Percentiles rank a stretch among this genome's conserved stretches.
Conservation (phyloP, 495 filamentous ascomycete species). For the Pyrenopolyporus hunteri region DNA sequence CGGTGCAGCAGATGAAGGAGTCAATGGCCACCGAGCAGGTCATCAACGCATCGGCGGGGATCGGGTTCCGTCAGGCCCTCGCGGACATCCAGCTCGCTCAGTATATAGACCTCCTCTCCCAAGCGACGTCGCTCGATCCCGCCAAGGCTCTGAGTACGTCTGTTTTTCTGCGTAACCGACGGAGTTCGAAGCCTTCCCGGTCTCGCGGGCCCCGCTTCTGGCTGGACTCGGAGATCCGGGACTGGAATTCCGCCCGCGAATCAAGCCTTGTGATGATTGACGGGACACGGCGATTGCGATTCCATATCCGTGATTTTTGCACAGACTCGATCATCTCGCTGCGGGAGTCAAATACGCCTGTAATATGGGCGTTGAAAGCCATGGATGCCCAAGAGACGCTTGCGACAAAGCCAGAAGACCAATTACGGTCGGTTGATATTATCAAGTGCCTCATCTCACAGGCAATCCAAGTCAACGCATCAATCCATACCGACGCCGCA, state of each 20-base stretch:
- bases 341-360: not conserved
- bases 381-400: too few species aligned
- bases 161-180: not conserved
- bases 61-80: not conserved
- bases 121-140: not conserved
- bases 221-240: not conserved
- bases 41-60: not conserved
- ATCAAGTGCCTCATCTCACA: slow-evolving; percentile 2
- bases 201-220: not conserved
- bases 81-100: not conserved
- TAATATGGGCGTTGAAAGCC: slow-evolving; percentile 6
- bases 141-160: not conserved
- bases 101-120: not conserved
- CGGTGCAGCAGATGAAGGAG: not conserved
- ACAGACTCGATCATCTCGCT: not conserved
- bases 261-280: slow-evolving; percentile 4
- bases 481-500: not conserved
- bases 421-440: not conserved
- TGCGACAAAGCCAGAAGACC: not conserved
- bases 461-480: not conserved
- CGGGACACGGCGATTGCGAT: not conserved
- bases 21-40: not conserved
- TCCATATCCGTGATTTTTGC: not conserved
- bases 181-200: not conserved
- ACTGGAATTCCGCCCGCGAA: not conserved